A percentile compares a stretch with the other conserved stretches of the same genome.
These are phyloP conservation scores for Mycena alexandri DNA, from an alignment of 768 basidiomycete species.

Conservation along the genomic window DNA sequence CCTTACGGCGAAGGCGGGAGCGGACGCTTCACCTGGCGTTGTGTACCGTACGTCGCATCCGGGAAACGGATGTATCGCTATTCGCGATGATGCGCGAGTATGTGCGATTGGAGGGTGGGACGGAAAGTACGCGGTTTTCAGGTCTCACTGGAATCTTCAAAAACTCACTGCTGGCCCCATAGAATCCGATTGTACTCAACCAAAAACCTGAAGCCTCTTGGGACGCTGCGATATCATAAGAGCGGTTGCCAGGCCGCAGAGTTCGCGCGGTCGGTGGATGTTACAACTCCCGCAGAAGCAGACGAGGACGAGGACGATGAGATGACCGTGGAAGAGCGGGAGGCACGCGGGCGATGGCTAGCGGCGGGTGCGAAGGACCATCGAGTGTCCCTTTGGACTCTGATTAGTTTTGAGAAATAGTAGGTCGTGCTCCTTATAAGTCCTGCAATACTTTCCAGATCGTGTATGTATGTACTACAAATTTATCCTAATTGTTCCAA, in stretches of 20 bases:
- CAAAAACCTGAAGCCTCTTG: conserved; percentile 83
- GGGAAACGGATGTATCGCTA: conserved; percentile 82
- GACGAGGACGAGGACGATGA: conserved; percentile 65
- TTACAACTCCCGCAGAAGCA: conserved; percentile 41
- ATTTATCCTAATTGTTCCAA: too few relatives aligned
- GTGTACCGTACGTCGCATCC: conserved; percentile 77
- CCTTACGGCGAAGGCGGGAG: conserved; percentile 49
- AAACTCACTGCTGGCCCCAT: not conserved
- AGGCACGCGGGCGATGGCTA: conserved; percentile 70
- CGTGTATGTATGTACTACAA: too few relatives aligned
- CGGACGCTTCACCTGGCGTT: conserved; percentile 43
- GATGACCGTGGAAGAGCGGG: conserved; percentile 58
- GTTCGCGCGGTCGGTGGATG: conserved; percentile 63
- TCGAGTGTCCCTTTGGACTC: conserved; percentile 79
- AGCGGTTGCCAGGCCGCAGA: conserved; percentile 78
- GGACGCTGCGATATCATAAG: conserved; percentile 88
- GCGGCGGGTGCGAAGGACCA: conserved; percentile 75
- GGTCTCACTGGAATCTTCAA: not conserved
- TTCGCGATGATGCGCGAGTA: conserved; percentile 80
- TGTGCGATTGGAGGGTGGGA: conserved; percentile 97
- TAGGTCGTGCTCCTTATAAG: not conserved
- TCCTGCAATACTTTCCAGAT: too few relatives aligned
- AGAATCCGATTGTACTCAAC: conserved; percentile 90
- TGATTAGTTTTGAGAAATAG: conserved; percentile 63
- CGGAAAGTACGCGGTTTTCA: conserved; percentile 73